Evolutionary conservation across 2,329 filamentous ascomycete genomes (phyloP), one percentile per base, ranked within the genome.

Genomic region (Uncinocarpus reesii): DNA sequence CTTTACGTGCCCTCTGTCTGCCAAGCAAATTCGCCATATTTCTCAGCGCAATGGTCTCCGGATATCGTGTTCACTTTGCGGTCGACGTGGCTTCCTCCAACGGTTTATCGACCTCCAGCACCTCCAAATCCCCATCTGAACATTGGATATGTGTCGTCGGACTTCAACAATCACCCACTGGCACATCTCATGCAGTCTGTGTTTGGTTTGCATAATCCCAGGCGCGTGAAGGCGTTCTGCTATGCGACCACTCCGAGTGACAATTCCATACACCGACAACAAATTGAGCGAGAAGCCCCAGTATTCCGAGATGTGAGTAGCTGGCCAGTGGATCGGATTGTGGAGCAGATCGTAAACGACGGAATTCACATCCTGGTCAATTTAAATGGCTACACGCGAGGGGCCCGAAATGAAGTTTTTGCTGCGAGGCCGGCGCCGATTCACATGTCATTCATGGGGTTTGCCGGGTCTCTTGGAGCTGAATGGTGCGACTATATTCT

Each of bases 381-480:
- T 55, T 75, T 98, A n/a, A 98, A 98, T 59, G 92, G 92, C 8
- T 98, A 98, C 64, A 98, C 92, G 0, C 78, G 92, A 47, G 92
- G 92, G 24, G 92, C 92, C n/a, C 80, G 89, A 20, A 98, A 98
- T 58, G 92, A 98, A 62, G 83, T 98, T 3, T 98, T 98, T 64
- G 92, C 92, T 18, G 92, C 92, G 18, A 80, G 93, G 21, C 87
- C 92, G 13, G 88, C 89, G 1, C 92, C 92, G 0, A 87, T 98
- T 36, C 92, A 98, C 56, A 98, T 98, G 92, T 95, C 92, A 0
- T 98, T 98, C 60, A 98, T 98, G 92, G 92, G 92, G 0, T 98
- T 98, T 62, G 92, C 92, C 0, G 92, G 92, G 7, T 95, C 90
- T 0, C 71, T 98, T 1, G 92, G 92, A 4, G 92, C 92, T 2